Evolutionary conservation across 2,329 filamentous ascomycete species (phyloP).

Genomic region (Scorias spongiosa): DNA sequence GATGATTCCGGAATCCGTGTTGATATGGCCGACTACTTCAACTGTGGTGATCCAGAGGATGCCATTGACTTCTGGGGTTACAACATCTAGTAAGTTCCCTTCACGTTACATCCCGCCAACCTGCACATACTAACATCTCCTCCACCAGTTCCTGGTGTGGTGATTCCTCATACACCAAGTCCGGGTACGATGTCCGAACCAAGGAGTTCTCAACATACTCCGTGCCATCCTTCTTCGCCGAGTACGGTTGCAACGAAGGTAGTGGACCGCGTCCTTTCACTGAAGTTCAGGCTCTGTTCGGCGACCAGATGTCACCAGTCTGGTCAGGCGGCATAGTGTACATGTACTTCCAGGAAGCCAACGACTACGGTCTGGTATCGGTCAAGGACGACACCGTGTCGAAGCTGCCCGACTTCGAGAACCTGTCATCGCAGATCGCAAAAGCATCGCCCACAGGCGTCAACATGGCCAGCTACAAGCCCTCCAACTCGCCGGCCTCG

Average conservation of each 20-base stretch:
- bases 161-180: constrained; percentile 57
- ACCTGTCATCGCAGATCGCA: constrained; percentile 54
- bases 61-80: constrained; percentile 97
- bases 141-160: constrained; percentile 68
- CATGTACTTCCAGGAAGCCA: constrained; percentile 90
- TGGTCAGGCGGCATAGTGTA: constrained; percentile 97
- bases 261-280: constrained; percentile 57
- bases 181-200: constrained; percentile 70
- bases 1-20: constrained; percentile 73
- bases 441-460: constrained; percentile 52
- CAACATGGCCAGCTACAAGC: constrained; percentile 51
- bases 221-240: constrained; percentile 93
- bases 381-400: constrained; percentile 44
- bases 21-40: constrained; percentile 82
- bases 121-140: too few species aligned
- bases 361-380: constrained; percentile 71
- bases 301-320: constrained; percentile 63
- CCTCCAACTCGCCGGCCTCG: constrained; percentile 51
- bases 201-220: constrained; percentile 79
- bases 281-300: constrained; percentile 72
- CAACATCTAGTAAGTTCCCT: constrained; percentile 61
- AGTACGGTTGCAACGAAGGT: constrained; percentile 84
- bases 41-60: constrained; percentile 55
- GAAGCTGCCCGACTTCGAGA: constrained; percentile 59
- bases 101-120: too few species aligned